A percentile compares a stretch with the other conserved stretches of the same genome.
These are phyloP conservation scores for Hirsutella thompsonii DNA, from an alignment of 2,329 filamentous ascomycete species.

Conservation along the genomic window DNA sequence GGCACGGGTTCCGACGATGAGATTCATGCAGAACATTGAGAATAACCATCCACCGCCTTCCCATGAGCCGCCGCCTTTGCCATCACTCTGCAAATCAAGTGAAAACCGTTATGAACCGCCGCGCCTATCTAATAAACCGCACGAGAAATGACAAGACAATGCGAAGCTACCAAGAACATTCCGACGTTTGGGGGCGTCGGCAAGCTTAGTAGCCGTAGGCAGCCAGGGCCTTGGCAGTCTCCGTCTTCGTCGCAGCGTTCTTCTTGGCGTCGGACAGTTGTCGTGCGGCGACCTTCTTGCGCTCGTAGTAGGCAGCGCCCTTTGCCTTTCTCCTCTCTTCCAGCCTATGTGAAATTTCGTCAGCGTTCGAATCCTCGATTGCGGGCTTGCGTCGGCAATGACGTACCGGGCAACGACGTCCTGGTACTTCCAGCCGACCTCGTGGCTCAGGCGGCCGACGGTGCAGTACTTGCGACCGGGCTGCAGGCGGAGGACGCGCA, in stretches of 20 bases:
- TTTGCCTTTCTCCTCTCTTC: slow-evolving; percentile 99
- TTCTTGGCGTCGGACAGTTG: slow-evolving; percentile 89
- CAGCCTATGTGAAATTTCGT: slow-evolving; percentile 46
- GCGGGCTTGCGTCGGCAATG: background rate
- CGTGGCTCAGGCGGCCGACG: slow-evolving; percentile 91
- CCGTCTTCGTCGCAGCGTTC: slow-evolving; percentile 73
- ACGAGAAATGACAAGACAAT: slow-evolving; percentile 33
- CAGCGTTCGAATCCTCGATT: background rate
- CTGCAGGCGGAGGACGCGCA: slow-evolving; percentile 92
- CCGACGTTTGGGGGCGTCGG: slow-evolving; percentile 16
- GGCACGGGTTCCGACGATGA: slow-evolving; percentile 17
- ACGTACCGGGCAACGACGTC: slow-evolving; percentile 95
- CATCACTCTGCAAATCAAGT: slow-evolving; percentile 35
- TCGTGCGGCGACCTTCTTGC: slow-evolving; percentile 93
- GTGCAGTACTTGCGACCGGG: slow-evolving; percentile 99
- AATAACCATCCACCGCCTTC: slow-evolving; percentile 19
- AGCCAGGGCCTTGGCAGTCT: slow-evolving; percentile 81
- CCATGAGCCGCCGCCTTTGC: slow-evolving; percentile 26
- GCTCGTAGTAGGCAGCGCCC: slow-evolving; percentile 98
- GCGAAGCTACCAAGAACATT: slow-evolving; percentile 19
- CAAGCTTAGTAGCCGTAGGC: slow-evolving; percentile 72
- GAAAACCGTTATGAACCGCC: slow-evolving; percentile 35
- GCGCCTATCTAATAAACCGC: slow-evolving; percentile 42
- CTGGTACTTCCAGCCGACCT: slow-evolving; percentile 99
- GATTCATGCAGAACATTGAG: slow-evolving; percentile 22